Base-by-base conservation (phyloP, 2,329 filamentous ascomycete genomes). In the Camillea tinctor region DNA sequence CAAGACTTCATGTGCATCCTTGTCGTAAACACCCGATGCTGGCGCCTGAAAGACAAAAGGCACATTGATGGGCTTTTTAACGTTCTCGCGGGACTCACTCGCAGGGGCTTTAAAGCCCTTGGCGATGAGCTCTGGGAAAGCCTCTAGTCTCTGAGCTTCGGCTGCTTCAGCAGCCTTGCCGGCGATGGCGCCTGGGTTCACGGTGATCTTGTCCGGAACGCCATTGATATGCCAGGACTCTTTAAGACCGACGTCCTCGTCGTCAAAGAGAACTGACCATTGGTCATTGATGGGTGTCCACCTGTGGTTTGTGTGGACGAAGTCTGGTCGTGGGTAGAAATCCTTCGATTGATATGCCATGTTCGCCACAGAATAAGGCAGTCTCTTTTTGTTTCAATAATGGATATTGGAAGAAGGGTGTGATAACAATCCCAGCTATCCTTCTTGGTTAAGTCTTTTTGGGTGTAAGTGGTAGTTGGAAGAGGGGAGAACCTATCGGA, bases 231-330 rank as follows among this genome's bases (percentile, higher is more conserved):
- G 81, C 86, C 87, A 90, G 50, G 73, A 68, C 23, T 80, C 70
- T 3, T 68, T 60, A 1, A 86, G 74, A 0, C 88, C 87, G 51
- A 79, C 70, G 67, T 90, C 86, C 54, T 81, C 76, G 67, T 90
- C 87, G 70, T 90, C 88, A 61, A 89, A 89, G 52, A 85, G 72
- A 67, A 90, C 86, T 59, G 81, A 77, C 87, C 88, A 90, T 5
- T 79, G 74, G 0, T 87, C 86, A 64, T 90, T 84, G 52, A 90
- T 81, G 1, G 83, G 83, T 49, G 76, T 72, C 87, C 87, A 90
- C 52, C 76, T 79, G 24, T 87, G 78, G 23, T 77, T 69, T 30
- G 75, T 73, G 57, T 86, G 85, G 57, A 82, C 70, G 71, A 89
- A 89, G 73, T 90, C 87, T 1, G 87, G 86, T 57, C 88, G 84